These are phyloP conservation scores for Botrytis paeoniae DNA, from an alignment of 2,329 filamentous ascomycete genomes.

Conservation along the genomic window DNA sequence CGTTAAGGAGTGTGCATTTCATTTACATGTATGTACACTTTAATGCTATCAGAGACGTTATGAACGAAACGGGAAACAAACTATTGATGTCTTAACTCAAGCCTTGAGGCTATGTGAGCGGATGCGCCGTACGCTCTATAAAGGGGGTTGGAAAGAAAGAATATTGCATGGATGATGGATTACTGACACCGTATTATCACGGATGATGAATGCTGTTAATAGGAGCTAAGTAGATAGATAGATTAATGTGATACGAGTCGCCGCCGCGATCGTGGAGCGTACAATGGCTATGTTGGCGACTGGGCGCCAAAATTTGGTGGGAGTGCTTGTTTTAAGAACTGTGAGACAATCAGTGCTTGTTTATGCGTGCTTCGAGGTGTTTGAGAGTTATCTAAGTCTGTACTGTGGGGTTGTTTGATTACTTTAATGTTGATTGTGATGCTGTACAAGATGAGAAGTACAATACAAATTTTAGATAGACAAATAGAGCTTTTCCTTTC, in stretches of 20 bases:
- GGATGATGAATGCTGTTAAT: neutral
- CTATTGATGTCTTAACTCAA: neutral
- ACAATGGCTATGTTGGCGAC: neutral
- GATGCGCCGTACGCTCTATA: neutral
- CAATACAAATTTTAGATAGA: neutral
- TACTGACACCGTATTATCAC: neutral
- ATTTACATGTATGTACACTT: neutral
- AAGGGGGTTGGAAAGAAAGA: neutral
- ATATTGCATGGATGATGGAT: neutral
- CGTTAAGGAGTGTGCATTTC: neutral
- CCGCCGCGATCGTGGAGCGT: neutral
- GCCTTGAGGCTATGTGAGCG: neutral
- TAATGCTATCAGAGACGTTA: neutral
- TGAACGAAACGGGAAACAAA: neutral
- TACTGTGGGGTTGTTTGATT: neutral
- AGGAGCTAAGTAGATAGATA: neutral
- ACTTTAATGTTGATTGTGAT: neutral
- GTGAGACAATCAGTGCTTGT: neutral
- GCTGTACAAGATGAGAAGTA: neutral
- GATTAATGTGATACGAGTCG: neutral
- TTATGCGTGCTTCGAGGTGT: neutral
- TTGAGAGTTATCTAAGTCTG: accelerated
- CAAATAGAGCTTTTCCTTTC: neutral
- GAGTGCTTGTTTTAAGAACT: neutral
- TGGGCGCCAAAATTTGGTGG: neutral